Percentiles rank a stretch among this genome's conserved stretches.
Conservation (phyloP, 768 basidiomycete genomes). For the Steccherinum ochraceum region DNA sequence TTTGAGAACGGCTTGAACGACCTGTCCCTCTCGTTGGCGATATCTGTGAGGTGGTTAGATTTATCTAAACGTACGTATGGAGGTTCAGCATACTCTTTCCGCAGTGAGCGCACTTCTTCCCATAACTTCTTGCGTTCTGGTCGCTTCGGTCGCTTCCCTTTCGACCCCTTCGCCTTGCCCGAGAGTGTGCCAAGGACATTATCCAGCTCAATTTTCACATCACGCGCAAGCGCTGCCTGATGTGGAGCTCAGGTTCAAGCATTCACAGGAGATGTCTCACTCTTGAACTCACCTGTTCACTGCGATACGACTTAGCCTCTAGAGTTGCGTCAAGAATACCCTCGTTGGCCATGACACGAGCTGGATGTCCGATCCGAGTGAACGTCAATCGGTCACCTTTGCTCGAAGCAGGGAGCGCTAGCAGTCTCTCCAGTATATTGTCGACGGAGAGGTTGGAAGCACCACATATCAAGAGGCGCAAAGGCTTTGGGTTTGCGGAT, state of each 20-base stretch:
- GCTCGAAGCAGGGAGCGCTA: conserved; percentile 48
- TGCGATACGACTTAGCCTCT: conserved; percentile 66
- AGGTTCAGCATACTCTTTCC: conserved; percentile 72
- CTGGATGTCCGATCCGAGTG: conserved; percentile 94
- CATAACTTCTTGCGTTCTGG: conserved; percentile 78
- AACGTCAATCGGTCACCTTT: conserved; percentile 51
- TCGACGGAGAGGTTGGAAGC: conserved; percentile 95
- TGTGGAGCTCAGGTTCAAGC: no score
- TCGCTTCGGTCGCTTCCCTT: conserved; percentile 65
- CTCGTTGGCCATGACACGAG: conserved; percentile 75
- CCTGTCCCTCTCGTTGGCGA: conserved; percentile 79
- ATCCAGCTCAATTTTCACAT: conserved; percentile 85
- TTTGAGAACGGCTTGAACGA: conserved; percentile 73
- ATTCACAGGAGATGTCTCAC: background rate
- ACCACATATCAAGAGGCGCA: conserved; percentile 80
- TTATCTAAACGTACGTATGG: background rate
- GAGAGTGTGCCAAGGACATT: conserved; percentile 57
- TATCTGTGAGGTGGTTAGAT: conserved; percentile 46
- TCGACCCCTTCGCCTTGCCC: conserved; percentile 67
- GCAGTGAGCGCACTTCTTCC: conserved; percentile 78
- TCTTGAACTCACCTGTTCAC: conserved; percentile 57
- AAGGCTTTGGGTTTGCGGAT: conserved; percentile 40
- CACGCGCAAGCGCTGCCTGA: conserved; percentile 77
- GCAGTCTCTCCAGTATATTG: conserved; percentile 86
- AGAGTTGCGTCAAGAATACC: conserved; percentile 61